Evolutionary conservation across 495 filamentous ascomycete species (phyloP), one percentile per base, ranked within the genome.

Genomic region (Hyphodiscus hymeniophilus): DNA sequence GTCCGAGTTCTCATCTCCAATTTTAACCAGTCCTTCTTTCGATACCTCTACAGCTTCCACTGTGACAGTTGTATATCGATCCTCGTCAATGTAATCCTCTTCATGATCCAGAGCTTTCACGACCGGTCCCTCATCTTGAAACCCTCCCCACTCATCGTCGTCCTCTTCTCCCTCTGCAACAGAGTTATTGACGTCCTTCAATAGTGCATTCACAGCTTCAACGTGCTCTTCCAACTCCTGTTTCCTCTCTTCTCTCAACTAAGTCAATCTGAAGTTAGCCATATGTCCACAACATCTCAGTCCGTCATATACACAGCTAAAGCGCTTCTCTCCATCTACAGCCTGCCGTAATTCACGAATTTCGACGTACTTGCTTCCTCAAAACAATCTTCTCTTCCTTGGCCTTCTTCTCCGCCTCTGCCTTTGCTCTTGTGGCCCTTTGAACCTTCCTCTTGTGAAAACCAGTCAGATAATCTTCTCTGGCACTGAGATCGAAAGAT

Each of bases 1-100:
- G 18, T 64, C 60, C 1, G 73, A 67, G 10, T 75, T 66, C 24
- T 63, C 64, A 3, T 65, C 66, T 20, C 61, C 65, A 3, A 72
- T 64, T 55, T 77, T 75, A 42, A 77, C 63, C 12, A 90, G 59
- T 6, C 82, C 85, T 49, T 86, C 80, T 44, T 77, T 80, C 2
- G 85, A 80, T 7, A 91, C 69, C 57, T 83, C 84, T 60, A 98
- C 88, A n/a, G 84, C 83, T 62, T 95, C 89, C 0, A 98, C 79
- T 0, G 87, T 95, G 23, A 98, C 92, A 3, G 85, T 94, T 15
- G 91, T 95, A 60, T 86, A 94, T 63, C 84, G 85, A 59, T 95
- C 91, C 63, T 97, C 92, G 65, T 98, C 92, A 49, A 95, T 77
- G 66, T 95, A 98, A 65, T 95, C 89, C 45, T 91, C 90, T 58